phyloP scores from a whole-genome alignment of 2,329 filamentous ascomycete genomes.

The Ophiostoma perfectum region DNA sequence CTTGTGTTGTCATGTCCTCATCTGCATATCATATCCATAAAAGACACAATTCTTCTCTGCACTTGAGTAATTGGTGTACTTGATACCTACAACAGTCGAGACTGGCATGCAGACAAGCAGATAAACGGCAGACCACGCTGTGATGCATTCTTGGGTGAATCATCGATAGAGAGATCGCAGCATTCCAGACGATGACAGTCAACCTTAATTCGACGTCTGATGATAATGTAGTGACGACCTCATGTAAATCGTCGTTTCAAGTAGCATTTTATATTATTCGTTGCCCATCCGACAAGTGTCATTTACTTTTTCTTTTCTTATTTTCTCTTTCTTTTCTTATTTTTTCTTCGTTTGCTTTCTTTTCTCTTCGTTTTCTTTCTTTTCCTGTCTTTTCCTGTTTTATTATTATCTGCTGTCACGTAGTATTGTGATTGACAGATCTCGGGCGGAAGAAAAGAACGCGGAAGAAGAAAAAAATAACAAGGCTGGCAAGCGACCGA shows the following conservation, averaged over 20 bases:
- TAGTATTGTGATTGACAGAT: too few species aligned
- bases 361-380: too few species aligned
- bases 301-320: too few species aligned
- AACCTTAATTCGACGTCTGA: conserved; percentile 4
- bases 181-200: background rate
- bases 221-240: background rate
- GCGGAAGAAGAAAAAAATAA: background rate
- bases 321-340: too few species aligned
- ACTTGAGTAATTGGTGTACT: background rate
- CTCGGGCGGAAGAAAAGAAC: too few species aligned
- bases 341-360: too few species aligned
- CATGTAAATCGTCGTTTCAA: background rate
- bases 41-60: conserved; percentile 7
- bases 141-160: background rate
- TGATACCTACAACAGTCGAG: background rate
- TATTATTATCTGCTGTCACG: too few species aligned
- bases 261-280: background rate
- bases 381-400: too few species aligned
- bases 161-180: too few species aligned
- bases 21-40: conserved; percentile 5
- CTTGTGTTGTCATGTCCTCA: background rate
- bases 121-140: background rate
- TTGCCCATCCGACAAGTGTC: background rate
- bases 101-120: background rate
- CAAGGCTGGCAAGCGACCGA: background rate